Percentiles rank a stretch among this genome's conserved stretches.
phyloP scores from a whole-genome alignment of 2,329 filamentous ascomycete genomes.

The Colletotrichum sojae region DNA sequence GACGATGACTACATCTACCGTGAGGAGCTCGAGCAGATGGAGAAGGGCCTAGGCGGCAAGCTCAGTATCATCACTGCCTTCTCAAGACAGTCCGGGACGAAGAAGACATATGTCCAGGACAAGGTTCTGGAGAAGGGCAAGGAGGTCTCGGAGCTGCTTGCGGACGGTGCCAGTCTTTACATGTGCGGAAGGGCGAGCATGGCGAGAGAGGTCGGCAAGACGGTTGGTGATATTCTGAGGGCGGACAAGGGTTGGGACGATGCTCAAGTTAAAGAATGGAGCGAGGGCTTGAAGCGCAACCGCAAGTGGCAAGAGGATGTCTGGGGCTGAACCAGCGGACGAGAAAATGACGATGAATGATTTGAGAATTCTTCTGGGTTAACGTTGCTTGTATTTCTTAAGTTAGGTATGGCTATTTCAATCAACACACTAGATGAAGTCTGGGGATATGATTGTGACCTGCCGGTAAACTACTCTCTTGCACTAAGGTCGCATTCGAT shows the following conservation, averaged over 20 bases:
- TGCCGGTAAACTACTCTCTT: too few relatives aligned
- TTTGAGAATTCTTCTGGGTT: neutral
- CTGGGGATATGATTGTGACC: too few relatives aligned
- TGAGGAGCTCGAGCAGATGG: conserved; percentile 45
- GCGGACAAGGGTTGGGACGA: conserved; percentile 55
- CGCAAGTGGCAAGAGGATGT: conserved; percentile 70
- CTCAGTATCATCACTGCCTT: conserved; percentile 51
- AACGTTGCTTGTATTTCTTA: too few relatives aligned
- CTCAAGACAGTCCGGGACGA: conserved; percentile 42
- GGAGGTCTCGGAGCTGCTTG: conserved; percentile 48
- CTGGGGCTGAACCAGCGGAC: conserved; percentile 54
- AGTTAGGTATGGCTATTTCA: too few relatives aligned
- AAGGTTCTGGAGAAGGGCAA: conserved; percentile 49
- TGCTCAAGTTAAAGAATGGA: conserved; percentile 59
- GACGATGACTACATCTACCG: conserved; percentile 51
- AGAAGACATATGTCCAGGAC: conserved; percentile 56
- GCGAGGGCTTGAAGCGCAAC: conserved; percentile 61
- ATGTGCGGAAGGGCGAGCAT: conserved; percentile 58
- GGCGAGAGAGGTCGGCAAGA: conserved; percentile 59
- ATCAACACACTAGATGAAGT: too few relatives aligned
- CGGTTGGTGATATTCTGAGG: conserved; percentile 53
- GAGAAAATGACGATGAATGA: neutral
- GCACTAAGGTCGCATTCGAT: too few relatives aligned
- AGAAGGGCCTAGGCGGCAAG: conserved; percentile 42
- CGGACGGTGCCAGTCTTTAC: conserved; percentile 55